phyloP scores from a whole-genome alignment of 2,329 filamentous ascomycete genomes.

The Aquanectria penicillioides region DNA sequence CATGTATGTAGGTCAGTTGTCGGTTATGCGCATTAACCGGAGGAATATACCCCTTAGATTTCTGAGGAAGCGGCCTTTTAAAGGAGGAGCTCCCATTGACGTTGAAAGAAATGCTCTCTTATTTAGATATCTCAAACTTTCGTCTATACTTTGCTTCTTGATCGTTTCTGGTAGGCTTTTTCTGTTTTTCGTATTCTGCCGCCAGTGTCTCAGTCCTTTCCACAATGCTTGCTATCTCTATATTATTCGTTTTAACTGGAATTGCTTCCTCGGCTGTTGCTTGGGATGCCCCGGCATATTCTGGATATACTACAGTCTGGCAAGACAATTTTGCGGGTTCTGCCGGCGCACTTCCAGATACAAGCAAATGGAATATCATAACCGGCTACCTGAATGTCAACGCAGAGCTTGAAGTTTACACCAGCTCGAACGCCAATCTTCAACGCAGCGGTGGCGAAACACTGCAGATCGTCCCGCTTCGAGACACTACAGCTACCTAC shows the following conservation, averaged over 20 bases:
- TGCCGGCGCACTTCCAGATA: constrained; percentile 48
- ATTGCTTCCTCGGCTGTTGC: not conserved
- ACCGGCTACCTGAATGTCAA: constrained; percentile 54
- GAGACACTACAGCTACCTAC: constrained; percentile 41
- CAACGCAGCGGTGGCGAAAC: constrained; percentile 60
- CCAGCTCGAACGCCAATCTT: constrained; percentile 52
- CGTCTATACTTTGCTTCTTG: not conserved
- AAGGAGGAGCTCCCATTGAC: no score
- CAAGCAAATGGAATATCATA: constrained; percentile 56
- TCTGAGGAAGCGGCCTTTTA: no score
- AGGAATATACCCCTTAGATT: no score
- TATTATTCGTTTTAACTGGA: not conserved
- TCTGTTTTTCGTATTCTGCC: not conserved
- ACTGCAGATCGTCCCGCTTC: constrained; percentile 59
- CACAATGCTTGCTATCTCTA: not conserved
- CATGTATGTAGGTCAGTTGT: no score
- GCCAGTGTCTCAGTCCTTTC: not conserved
- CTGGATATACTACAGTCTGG: constrained; percentile 55
- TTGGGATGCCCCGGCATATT: constrained; percentile 47
- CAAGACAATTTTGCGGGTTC: constrained; percentile 55
- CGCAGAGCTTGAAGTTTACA: constrained; percentile 59
- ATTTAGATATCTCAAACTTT: no score
- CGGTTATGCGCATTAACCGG: no score
- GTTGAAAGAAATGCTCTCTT: no score
- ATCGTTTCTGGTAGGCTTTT: not conserved